Percentiles rank a stretch among this genome's conserved stretches.
These are phyloP conservation scores for Ceratonia siliqua DNA, from an alignment of 306 rosid species.

Conservation along the genomic window DNA sequence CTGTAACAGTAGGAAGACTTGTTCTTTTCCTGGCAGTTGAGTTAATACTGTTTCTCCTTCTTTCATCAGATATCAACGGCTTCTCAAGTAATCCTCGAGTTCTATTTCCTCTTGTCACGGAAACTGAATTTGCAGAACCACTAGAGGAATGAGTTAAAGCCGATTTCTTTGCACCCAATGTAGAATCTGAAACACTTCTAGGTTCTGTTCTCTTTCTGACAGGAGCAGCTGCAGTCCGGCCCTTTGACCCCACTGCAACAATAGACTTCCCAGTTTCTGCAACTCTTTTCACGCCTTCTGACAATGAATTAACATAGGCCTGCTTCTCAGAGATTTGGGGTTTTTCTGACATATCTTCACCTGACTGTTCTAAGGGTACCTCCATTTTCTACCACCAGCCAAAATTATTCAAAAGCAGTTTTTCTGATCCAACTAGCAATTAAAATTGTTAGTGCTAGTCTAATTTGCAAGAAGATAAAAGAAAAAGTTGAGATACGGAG, in stretches of 20 bases:
- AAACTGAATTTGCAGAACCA: constrained; percentile 45
- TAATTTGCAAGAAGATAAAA: background rate
- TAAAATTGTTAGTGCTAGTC: background rate
- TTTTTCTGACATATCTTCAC: constrained; percentile 46
- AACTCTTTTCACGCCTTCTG: constrained; percentile 40
- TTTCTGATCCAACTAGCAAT: constrained; percentile 20
- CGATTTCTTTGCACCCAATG: constrained; percentile 43
- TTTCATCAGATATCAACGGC: constrained; percentile 45
- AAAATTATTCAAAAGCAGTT: constrained; percentile 16
- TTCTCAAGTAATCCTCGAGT: constrained; percentile 74
- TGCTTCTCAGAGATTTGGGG: constrained; percentile 34
- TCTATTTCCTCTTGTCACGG: constrained; percentile 63
- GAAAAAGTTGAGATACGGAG: background rate
- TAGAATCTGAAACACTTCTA: constrained; percentile 42
- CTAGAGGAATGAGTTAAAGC: constrained; percentile 46
- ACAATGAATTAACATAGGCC: constrained; percentile 30
- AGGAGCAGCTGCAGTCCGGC: constrained; percentile 33
- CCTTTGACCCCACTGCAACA: constrained; percentile 38
- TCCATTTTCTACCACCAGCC: constrained; percentile 55
- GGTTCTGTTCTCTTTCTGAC: constrained; percentile 53
- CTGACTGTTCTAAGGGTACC: constrained; percentile 44
- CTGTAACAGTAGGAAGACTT: constrained; percentile 31
- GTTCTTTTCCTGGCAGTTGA: constrained; percentile 39
- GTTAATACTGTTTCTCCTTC: constrained; percentile 34
- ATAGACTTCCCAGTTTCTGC: constrained; percentile 44